These are phyloP conservation scores for Agaricus sinodeliciosus DNA, from an alignment of 768 basidiomycete species.

Conservation along the genomic window DNA sequence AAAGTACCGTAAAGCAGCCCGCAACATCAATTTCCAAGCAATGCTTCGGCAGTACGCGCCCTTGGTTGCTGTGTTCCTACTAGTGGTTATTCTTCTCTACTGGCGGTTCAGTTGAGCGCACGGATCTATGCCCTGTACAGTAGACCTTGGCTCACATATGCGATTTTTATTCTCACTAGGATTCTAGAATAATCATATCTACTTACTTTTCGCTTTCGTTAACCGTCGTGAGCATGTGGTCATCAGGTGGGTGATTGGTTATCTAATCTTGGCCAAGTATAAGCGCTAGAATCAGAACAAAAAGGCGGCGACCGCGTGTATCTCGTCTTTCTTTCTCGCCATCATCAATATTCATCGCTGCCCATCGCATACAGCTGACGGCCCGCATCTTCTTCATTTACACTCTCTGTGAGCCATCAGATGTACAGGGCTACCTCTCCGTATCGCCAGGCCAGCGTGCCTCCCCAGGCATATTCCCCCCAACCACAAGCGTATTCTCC, in stretches of 20 bases:
- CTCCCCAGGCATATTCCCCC: slow-evolving; percentile 5
- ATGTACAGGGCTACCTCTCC: slow-evolving; percentile 18
- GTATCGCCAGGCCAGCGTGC: slow-evolving; percentile 14
- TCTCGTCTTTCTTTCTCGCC: neutral
- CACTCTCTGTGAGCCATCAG: neutral
- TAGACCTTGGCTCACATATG: neutral
- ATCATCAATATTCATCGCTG: slow-evolving; percentile 2
- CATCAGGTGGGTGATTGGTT: slow-evolving; percentile 5
- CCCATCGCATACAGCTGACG: neutral
- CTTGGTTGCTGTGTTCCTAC: slow-evolving; percentile 70
- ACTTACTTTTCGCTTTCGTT: slow-evolving; percentile 4
- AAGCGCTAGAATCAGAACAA: neutral
- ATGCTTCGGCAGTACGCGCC: slow-evolving; percentile 97
- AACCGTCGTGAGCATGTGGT: neutral
- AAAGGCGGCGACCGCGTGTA: neutral
- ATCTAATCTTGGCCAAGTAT: slow-evolving; percentile 8
- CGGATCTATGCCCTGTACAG: neutral
- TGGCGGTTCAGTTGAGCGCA: slow-evolving; percentile 58
- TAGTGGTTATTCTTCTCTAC: slow-evolving; percentile 71
- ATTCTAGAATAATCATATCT: slow-evolving; percentile 10
- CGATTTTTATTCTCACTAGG: neutral
- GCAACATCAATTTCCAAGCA: slow-evolving; percentile 90
- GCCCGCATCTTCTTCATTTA: neutral
- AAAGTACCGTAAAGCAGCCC: slow-evolving; percentile 93
- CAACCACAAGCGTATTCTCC: slow-evolving; percentile 12